Conservation (phyloP, 2,329 filamentous ascomycete species). For the Cladophialophora yegresii region DNA sequence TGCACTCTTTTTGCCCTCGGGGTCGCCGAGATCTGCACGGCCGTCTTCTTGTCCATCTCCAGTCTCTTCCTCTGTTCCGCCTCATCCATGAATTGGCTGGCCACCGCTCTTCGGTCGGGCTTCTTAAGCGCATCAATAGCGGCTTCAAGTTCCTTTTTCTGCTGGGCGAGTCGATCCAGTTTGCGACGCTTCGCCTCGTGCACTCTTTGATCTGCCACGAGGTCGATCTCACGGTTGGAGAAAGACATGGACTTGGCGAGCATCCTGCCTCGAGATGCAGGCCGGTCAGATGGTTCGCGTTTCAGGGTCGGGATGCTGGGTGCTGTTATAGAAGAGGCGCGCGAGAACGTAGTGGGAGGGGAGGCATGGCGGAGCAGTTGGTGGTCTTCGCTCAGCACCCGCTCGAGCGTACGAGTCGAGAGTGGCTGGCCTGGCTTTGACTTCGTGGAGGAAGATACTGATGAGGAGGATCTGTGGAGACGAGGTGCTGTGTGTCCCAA, state of each 20-base stretch:
- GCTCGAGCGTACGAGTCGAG: conserved; percentile 47
- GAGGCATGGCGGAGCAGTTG: conserved; percentile 38
- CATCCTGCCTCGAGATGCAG: conserved; percentile 44
- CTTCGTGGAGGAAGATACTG: conserved; percentile 39
- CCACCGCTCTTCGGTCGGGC: conserved; percentile 51
- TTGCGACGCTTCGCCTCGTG: conserved; percentile 51
- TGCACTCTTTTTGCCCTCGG: conserved; percentile 46
- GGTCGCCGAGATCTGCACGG: conserved; percentile 54
- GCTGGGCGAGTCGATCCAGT: conserved; percentile 49
- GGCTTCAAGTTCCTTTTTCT: conserved; percentile 52
- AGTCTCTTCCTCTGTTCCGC: conserved; percentile 44
- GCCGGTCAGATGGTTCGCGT: conserved; percentile 48
- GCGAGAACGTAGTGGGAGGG: conserved; percentile 44
- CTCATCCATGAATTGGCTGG: conserved; percentile 50
- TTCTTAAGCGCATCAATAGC: conserved; percentile 52
- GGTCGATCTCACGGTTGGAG: conserved; percentile 53
- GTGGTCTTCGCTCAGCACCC: conserved; percentile 51
- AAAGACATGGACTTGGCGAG: conserved; percentile 50
- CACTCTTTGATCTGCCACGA: conserved; percentile 48
- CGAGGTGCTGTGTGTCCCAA: conserved; percentile 20
- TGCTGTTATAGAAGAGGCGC: conserved; percentile 45
- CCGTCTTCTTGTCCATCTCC: conserved; percentile 38
- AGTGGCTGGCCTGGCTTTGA: conserved; percentile 39
- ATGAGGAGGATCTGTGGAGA: conserved; percentile 56
- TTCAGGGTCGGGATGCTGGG: conserved; percentile 43